A percentile compares a stretch with the other conserved stretches of the same genome.
Conservation (phyloP, 495 filamentous ascomycete genomes). For the Xylaria scruposa region DNA sequence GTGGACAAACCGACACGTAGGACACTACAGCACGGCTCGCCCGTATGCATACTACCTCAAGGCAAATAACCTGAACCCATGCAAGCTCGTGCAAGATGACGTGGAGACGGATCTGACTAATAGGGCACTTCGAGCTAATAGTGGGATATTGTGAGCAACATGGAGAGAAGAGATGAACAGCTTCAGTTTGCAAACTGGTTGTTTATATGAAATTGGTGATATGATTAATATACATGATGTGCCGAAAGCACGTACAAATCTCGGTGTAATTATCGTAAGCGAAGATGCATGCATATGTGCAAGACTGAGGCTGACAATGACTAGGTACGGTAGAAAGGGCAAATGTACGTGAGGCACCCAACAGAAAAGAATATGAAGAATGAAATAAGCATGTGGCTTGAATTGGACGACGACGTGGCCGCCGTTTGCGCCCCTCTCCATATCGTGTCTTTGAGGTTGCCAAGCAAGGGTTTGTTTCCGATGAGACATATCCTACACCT, state of each 20-base stretch:
- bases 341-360: background rate
- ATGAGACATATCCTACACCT: conserved; percentile 4
- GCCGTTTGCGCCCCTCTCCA: conserved; percentile 11
- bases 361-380: background rate
- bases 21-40: conserved; percentile 25
- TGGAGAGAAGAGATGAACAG: conserved; percentile 1
- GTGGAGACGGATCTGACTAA: conserved; percentile 22
- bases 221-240: background rate
- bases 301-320: conserved; percentile 17
- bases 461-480: conserved; percentile 2
- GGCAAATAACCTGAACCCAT: background rate
- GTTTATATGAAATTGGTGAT: background rate
- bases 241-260: conserved; percentile 2
- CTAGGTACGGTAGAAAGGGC: background rate
- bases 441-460: background rate
- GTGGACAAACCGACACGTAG: conserved; percentile 29
- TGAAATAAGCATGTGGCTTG: background rate
- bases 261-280: background rate
- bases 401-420: conserved; percentile 17
- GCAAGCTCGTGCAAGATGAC: conserved; percentile 18
- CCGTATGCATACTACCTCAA: conserved; percentile 25
- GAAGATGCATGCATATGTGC: background rate
- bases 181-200: background rate
- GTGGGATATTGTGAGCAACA: background rate
- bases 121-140: background rate